Base-by-base conservation (phyloP, 129 eudicot genomes). In the Chrysanthemum makinoi region DNA sequence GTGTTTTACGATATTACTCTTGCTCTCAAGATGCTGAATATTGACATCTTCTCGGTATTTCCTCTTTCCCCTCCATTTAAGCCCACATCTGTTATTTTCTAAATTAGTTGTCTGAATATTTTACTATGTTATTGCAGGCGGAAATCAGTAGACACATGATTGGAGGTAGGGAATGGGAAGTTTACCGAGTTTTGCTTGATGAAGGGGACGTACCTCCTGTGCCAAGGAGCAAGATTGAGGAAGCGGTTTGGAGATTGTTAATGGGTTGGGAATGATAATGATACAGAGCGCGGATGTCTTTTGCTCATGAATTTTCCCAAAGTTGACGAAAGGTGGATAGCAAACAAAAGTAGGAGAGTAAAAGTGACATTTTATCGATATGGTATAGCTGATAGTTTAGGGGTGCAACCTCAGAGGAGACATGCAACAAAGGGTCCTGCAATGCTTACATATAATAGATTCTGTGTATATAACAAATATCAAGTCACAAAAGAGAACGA, bases 151-250 rank as follows among this genome's bases (percentile, higher is more conserved):
- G 98, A 74, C 86, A 92, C 62, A 70, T 79, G 85, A 85, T 92
- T 14, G 87, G 89, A 28, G 95, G 84, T 43, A 74, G 96, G 28
- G 95, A 92, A 77, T 92, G 98, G 94, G 98, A 92, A 80, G 89
- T 92, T 77, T 89, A 92, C 77, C 74, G 95, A 61, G 89, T 92
- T 62, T 82, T 88, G 73, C 91, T 92, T 16, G 95, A 86, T 71
- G 98, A 92, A 79, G 91, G 83, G 47, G 91, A 86, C 18, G 80
- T 83, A 33, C 75, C 72, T 60, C 69, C 83, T 35, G 83, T 81
- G 67, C 75, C 96, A 9, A 84, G 78, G 75, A 66, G 80, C 62
- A 80, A 60, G 83, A 82, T 92, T 13, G 94, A 88, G 80, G 95
- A 86, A 77, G 86, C 87, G 4, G 97, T 91, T 80, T 81, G 94